Base-by-base conservation (phyloP, 2,329 filamentous ascomycete genomes). In the Tolypocladium endophyticum region DNA sequence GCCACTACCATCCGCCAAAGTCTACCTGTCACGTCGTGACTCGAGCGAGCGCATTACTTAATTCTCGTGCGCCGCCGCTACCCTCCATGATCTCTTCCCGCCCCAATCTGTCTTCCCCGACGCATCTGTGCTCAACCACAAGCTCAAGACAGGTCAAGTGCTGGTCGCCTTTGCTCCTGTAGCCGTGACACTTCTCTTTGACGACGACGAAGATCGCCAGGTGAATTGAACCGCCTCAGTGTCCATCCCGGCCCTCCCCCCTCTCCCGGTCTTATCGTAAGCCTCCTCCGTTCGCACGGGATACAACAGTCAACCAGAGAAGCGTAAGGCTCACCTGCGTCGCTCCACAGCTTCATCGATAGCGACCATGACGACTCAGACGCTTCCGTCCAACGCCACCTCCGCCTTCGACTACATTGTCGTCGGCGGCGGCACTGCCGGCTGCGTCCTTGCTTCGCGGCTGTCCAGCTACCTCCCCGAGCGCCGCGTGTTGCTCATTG, bases 351-450 rank as follows among this genome's bases (percentile, higher is more conserved):
- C 23, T 25, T 20, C 25, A 20, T 11, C 16, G n/a, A 35, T 7
- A 28, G 50, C 47, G 20, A 41, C 11, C 65, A 87, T 86, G 81
- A 89, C 88, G 58, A 92, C 88, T 64, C 85, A 82, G 65, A 77
- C 85, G 60, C 80, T 92, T 64, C 80, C 87, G 55, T 73, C 82
- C 63, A 77, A 81, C 69, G 85, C 88, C 66, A 80, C 81, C 69
- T 79, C 86, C 74, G 80, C 79, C 76, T 94, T 86, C 76, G 90
- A 94, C 81, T 94, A 92, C 78, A 82, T 94, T 72, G 85, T 94
- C 66, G 88, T 94, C 57, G 90, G 90, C 64, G 90, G 90, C 64
- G 90, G 90, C 70, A 94, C 90, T 56, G 90, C 90, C 55, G 90
- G 90, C 73, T 94, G 90, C 77, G 90, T 94, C 62, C 83, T 94